Conservation (phyloP, 148 eudicot species). For the Rhododendron kiyosumense region DNA sequence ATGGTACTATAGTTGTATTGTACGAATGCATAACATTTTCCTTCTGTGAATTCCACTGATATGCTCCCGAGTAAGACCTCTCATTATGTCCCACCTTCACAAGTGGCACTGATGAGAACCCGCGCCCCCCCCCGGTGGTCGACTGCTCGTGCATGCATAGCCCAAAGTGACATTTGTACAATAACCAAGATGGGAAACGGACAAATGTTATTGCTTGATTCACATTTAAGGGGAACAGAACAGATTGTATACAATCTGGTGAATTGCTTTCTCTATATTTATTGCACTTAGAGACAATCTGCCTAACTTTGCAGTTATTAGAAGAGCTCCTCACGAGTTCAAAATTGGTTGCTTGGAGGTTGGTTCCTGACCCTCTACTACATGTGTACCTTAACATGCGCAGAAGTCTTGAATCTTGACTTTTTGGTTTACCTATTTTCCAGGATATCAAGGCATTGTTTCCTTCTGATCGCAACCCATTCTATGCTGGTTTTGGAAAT, state of each 20-base stretch:
- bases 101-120: background rate
- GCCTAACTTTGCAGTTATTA: conserved; percentile 55
- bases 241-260: background rate
- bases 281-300: background rate
- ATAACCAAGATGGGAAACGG: background rate
- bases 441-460: conserved; percentile 87
- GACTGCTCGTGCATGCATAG: background rate
- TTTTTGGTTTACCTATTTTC: conserved; percentile 10
- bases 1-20: background rate
- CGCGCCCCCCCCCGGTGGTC: no score
- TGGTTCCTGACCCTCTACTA: conserved; percentile 17
- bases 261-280: background rate
- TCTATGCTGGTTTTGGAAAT: conserved; percentile 97
- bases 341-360: conserved; percentile 97
- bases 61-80: background rate
- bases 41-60: background rate
- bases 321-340: conserved; percentile 99
- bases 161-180: background rate
- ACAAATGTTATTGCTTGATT: background rate
- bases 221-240: background rate
- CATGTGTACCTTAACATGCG: background rate
- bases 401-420: background rate
- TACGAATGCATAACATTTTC: background rate
- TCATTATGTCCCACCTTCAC: background rate
- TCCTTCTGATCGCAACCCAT: conserved; percentile 72